Evolutionary conservation across 805 yeast species (phyloP), one percentile per base, ranked within the genome.

Genomic region (Wickerhamiella allomyrinae): DNA sequence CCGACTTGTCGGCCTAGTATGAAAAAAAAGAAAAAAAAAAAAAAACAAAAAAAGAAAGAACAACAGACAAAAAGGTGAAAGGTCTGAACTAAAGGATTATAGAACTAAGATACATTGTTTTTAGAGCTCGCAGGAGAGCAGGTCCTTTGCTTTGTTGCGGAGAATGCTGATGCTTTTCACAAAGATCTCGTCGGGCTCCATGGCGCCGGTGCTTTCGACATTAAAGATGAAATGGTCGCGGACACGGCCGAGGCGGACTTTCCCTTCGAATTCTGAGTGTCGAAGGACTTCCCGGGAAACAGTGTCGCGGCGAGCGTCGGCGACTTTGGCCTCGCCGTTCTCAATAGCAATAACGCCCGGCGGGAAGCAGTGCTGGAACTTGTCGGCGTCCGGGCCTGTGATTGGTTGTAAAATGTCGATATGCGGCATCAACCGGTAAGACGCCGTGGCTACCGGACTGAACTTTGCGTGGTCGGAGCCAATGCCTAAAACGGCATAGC

Each of bases 401-500:
- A 91, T 83, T 38, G 89, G 84, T 47, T 74, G 66, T 7, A 43
- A 42, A 14, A 62, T 62, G 33, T 67, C 59, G 41, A 91, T 85
- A 48, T 80, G 77, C 13, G 98, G 98, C 67, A 91, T 63, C 57
- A 91, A 69, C 63, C 98, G 74, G 65, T 91, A 91, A 11, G 95
- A 83, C 2, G 98, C 96, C 11, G 98, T 91, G 14, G 94, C 74
- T 9, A 91, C 98, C 5, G 98, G 98, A 7, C 96, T 85, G 60
- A 84, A 91, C 63, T 91, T 91, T 46, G 98, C 96, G 62, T 91
- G 98, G 61, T 91, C 98, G 34, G 85, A 64, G 41, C 96, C 98
- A 50, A 83, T 65, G 45, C 98, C 98, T 48, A 89, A 69, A 23
- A 87, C 69, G 59, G 96, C 91, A 64, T 86, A 95, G 44, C 81